Evolutionary conservation across 768 basidiomycete genomes (phyloP).

Genomic region (Chalciporus pseudorubinellus): DNA sequence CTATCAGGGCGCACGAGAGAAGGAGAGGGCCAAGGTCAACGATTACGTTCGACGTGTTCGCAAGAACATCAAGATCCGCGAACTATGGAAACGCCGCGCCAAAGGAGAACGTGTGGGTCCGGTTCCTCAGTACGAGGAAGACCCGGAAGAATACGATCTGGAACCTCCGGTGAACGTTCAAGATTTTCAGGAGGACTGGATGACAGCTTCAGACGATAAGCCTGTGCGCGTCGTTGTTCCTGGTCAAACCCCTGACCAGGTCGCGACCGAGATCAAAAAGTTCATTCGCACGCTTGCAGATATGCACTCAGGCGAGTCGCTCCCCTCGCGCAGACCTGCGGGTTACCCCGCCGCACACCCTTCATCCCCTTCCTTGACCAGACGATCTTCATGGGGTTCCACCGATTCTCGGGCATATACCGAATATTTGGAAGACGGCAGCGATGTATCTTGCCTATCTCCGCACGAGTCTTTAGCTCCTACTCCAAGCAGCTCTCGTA

Average conservation of each 20-base stretch:
- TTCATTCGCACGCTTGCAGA: constrained; percentile 22
- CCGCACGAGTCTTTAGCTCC: not conserved
- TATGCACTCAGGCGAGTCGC: constrained; percentile 2
- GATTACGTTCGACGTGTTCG: constrained; percentile 28
- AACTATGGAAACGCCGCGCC: constrained; percentile 27
- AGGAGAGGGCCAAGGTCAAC: constrained; percentile 35
- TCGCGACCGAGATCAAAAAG: constrained; percentile 19
- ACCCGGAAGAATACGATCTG: constrained; percentile 31
- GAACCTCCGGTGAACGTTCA: constrained; percentile 34
- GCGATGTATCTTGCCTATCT: not conserved
- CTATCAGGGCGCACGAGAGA: constrained; percentile 35
- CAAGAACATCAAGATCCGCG: constrained; percentile 28
- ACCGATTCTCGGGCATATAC: not conserved
- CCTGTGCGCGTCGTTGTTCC: constrained; percentile 39
- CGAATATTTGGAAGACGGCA: constrained; percentile 1
- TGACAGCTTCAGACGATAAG: constrained; percentile 30
- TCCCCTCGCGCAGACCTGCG: not conserved
- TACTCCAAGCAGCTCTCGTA: not conserved
- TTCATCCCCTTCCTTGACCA: constrained; percentile 1
- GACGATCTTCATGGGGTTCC: not conserved
- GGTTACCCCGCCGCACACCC: not conserved
- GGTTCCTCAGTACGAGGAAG: constrained; percentile 29
- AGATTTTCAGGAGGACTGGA: constrained; percentile 37
- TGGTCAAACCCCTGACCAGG: constrained; percentile 29
- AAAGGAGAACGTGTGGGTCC: constrained; percentile 29